Evolutionary conservation across 176 grass and related monocot species (phyloP), one percentile per base, ranked within the genome.

Genomic region (Aegilops umbellulata): DNA sequence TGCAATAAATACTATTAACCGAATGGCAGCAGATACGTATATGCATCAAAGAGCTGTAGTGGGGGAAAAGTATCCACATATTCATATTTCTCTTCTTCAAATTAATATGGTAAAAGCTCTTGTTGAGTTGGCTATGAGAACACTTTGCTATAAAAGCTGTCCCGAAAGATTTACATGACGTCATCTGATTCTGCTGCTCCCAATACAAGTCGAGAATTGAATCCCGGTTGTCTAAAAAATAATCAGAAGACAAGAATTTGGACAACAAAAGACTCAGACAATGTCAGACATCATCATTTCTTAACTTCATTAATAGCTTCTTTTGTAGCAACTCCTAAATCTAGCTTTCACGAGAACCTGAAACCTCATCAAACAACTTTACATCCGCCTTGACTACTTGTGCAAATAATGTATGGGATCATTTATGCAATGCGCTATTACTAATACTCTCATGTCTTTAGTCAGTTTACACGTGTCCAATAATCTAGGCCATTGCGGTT

Each of bases 11-110:
- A 19, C 3, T 53, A 23, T 74, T 38, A 60, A 81, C 5, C 29
- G 25, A 83, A 34, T 62, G 7, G 22, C 17, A 88, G 22, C 19
- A 64, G n/a, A 66, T 46, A 83, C 23, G 32, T 27, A 68, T 85
- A 87, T 65, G 57, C 74, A 57, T 39, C 44, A 55, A 69, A 32
- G 15, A 55, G 82, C 22, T 74, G 27, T 30, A 86, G 73, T 71
- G 62, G 38, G 3, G 57, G 65, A 65, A 71, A 34, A 77, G 10
- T 3, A 74, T 74, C 78, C 23, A 35, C 25, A 42, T 42, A 78
- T 29, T 7, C 25, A 24, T 79, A 79, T 74, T 83, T 79, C 32
- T 66, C 60, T 76, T 81, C 57, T 46, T 79, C 2, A 22, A 30
- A 66, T 65, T 23, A 77, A 39, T 73, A 87, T 60, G 42, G 32